Evolutionary conservation across 148 eudicot genomes (phyloP).

Genomic region (Rhododendron kiyosumense): DNA sequence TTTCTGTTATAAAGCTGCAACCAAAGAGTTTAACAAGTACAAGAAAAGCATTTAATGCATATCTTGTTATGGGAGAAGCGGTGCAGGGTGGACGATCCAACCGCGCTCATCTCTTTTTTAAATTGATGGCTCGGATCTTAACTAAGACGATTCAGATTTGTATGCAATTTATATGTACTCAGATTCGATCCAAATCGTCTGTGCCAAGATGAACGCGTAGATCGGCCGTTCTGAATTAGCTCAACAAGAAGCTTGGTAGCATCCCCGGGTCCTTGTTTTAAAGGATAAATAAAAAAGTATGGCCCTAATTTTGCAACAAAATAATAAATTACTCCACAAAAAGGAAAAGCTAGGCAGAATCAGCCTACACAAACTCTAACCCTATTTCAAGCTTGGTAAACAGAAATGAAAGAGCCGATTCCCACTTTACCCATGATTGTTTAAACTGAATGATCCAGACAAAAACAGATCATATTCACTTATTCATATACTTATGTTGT

Average conservation of each 20-base stretch:
- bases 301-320: neutral
- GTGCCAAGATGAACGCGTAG: too few relatives aligned
- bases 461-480: slow-evolving; percentile 1
- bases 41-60: neutral
- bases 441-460: neutral
- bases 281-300: neutral
- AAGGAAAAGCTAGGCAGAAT: neutral
- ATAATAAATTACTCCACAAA: neutral
- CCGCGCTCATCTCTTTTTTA: too few relatives aligned
- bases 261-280: too few relatives aligned
- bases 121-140: too few relatives aligned
- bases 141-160: too few relatives aligned
- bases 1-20: neutral
- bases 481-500: neutral
- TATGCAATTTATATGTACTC: too few relatives aligned
- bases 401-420: neutral
- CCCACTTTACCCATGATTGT: neutral
- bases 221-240: too few relatives aligned
- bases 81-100: too few relatives aligned
- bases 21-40: neutral
- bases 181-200: too few relatives aligned
- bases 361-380: slow-evolving; percentile 33
- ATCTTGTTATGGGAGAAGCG: too few relatives aligned
- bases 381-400: slow-evolving; percentile 8
- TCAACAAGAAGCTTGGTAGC: too few relatives aligned